phyloP scores from a whole-genome alignment of 179 eudicot genomes.

The Gypsophila paniculata region DNA sequence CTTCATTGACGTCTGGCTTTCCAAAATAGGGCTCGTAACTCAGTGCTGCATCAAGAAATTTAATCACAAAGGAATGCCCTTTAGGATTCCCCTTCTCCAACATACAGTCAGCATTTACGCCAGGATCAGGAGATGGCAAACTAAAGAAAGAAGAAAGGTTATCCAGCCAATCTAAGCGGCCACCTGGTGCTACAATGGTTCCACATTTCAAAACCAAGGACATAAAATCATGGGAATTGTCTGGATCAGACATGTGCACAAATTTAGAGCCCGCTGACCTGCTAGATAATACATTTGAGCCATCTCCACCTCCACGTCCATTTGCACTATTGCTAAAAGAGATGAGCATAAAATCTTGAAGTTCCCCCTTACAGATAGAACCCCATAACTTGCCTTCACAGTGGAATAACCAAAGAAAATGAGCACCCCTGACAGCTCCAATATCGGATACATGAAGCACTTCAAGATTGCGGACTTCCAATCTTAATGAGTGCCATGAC shows the following conservation, averaged over 20 bases:
- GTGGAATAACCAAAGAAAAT: constrained; percentile 65
- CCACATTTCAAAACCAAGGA: constrained; percentile 64
- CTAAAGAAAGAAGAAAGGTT: constrained; percentile 53
- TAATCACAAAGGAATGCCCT: constrained; percentile 56
- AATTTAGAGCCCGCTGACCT: constrained; percentile 67
- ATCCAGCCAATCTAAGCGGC: constrained; percentile 90
- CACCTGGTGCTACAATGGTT: constrained; percentile 76
- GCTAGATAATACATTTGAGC: constrained; percentile 69
- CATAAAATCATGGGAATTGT: constrained; percentile 37
- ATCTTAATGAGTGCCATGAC: constrained; percentile 58
- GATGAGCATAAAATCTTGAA: constrained; percentile 56
- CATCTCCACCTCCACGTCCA: constrained; percentile 94
- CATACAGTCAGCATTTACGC: constrained; percentile 28
- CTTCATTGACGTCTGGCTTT: constrained; percentile 23
- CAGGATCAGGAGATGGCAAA: constrained; percentile 51
- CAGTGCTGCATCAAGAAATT: constrained; percentile 71
- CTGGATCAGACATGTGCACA: constrained; percentile 59
- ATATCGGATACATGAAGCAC: constrained; percentile 59
- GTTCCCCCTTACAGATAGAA: constrained; percentile 45
- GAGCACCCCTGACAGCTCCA: constrained; percentile 55
- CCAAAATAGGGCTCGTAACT: constrained; percentile 74
- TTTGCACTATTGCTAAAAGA: constrained; percentile 58
- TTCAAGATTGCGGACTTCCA: constrained; percentile 53
- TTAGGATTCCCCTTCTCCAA: constrained; percentile 28
- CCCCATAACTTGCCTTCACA: constrained; percentile 77